Percentiles rank a stretch among this genome's conserved stretches.
These are phyloP conservation scores for Endoconidiophora laricicola DNA, from an alignment of 2,329 filamentous ascomycete genomes.

Conservation along the genomic window DNA sequence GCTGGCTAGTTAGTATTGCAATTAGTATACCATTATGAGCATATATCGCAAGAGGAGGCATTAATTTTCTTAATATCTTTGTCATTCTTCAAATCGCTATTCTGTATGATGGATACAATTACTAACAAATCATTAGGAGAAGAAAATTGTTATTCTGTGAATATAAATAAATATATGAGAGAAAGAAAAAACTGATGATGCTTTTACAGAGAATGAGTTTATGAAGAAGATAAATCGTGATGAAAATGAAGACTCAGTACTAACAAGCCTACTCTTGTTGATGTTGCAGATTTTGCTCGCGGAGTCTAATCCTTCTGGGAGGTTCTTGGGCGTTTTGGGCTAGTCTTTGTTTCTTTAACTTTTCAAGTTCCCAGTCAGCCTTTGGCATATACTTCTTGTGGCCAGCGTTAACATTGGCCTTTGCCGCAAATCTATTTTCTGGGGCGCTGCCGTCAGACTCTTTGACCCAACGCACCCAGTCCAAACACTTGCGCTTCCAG, in stretches of 20 bases:
- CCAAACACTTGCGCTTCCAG: constrained; percentile 34
- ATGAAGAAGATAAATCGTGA: background rate
- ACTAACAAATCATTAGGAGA: too few relatives aligned
- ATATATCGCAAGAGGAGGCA: too few relatives aligned
- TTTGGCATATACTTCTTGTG: constrained; percentile 9
- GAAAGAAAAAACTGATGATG: background rate
- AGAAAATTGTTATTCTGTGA: background rate
- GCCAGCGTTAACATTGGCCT: constrained; percentile 4
- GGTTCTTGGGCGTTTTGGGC: constrained; percentile 3
- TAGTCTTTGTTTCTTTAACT: constrained; percentile 6
- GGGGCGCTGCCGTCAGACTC: constrained; percentile 19
- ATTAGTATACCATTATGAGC: too few relatives aligned
- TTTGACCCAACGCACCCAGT: constrained; percentile 42
- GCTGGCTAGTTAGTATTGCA: too few relatives aligned
- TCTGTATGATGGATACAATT: too few relatives aligned
- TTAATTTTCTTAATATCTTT: too few relatives aligned
- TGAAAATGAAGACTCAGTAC: background rate
- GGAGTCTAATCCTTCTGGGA: constrained; percentile 2
- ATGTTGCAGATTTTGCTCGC: background rate
- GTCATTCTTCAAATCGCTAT: too few relatives aligned
- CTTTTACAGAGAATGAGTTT: background rate
- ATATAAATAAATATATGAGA: background rate
- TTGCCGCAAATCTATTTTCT: constrained; percentile 6
- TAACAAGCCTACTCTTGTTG: background rate
- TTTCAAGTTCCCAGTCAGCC: constrained; percentile 11